phyloP scores from a whole-genome alignment of 2,329 filamentous ascomycete genomes.

The Alternaria postmessia region DNA sequence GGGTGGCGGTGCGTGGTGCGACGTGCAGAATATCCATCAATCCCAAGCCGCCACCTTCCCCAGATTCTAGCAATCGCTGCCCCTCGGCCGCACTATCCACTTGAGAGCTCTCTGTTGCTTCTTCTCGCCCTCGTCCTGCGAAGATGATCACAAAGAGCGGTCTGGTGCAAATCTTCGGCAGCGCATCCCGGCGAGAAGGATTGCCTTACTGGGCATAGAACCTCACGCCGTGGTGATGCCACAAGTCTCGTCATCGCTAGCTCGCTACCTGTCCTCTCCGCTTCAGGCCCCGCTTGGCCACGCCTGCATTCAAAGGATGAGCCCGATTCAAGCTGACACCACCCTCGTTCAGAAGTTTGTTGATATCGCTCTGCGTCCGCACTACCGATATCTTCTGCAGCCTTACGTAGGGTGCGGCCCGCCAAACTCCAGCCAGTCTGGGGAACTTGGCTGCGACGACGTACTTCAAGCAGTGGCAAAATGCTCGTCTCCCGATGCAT shows the following conservation, averaged over 20 bases:
- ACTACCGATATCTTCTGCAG: constrained; percentile 18
- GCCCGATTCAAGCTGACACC: not conserved
- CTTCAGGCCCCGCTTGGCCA: constrained; percentile 21
- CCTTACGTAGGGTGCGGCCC: constrained; percentile 20
- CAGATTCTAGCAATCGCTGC: constrained; percentile 26
- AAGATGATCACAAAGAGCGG: constrained; percentile 24
- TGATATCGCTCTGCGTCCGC: constrained; percentile 22
- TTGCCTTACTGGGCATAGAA: constrained; percentile 25
- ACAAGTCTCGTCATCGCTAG: constrained; percentile 30
- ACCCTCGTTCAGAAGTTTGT: constrained; percentile 12
- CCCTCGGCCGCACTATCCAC: constrained; percentile 3
- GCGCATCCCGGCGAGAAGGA: constrained; percentile 17
- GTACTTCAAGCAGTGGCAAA: constrained; percentile 18
- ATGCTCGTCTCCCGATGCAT: not conserved
- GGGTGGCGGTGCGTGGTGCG: constrained; percentile 32
- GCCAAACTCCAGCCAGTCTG: not conserved
- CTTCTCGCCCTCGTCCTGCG: constrained; percentile 13
- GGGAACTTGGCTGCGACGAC: not conserved
- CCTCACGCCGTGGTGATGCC: constrained; percentile 40
- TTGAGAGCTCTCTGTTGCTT: constrained; percentile 12
- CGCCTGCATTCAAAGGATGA: not conserved
- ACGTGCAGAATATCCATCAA: constrained; percentile 13
- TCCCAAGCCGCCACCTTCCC: constrained; percentile 29
- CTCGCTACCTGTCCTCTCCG: constrained; percentile 21
- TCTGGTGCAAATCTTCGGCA: constrained; percentile 25